phyloP scores from a whole-genome alignment of 1,284 basidiomycete genomes.

The Sporisorium reilianum region DNA sequence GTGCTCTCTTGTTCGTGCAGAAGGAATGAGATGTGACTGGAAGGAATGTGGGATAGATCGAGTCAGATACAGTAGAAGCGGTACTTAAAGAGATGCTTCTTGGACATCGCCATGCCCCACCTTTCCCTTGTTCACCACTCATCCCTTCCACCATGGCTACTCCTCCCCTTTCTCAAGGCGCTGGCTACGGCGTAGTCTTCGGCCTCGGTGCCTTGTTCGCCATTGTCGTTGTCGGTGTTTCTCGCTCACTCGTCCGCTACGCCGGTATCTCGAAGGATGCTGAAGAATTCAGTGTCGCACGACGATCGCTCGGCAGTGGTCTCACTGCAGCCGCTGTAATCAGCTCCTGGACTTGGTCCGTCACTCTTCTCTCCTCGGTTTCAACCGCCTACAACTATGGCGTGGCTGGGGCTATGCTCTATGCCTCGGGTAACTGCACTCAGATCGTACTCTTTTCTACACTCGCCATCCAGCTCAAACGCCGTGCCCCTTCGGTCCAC shows the following conservation, averaged over 20 bases:
- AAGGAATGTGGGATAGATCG: neutral
- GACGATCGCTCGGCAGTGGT: slow-evolving; percentile 58
- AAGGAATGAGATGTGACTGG: neutral
- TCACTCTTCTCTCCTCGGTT: slow-evolving; percentile 56
- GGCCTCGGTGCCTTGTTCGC: slow-evolving; percentile 66
- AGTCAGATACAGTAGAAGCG: neutral
- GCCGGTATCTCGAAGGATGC: slow-evolving; percentile 48
- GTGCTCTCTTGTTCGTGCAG: neutral
- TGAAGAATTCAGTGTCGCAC: slow-evolving; percentile 58
- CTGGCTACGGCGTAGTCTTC: slow-evolving; percentile 66
- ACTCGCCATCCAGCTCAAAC: slow-evolving; percentile 62
- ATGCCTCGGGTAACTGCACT: slow-evolving; percentile 59
- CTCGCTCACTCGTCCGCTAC: slow-evolving; percentile 48
- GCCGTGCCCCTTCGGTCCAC: slow-evolving; percentile 56
- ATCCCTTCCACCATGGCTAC: slow-evolving; percentile 12
- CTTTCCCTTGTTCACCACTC: neutral
- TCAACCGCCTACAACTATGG: slow-evolving; percentile 63
- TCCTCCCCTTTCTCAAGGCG: slow-evolving; percentile 62
- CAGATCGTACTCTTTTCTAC: slow-evolving; percentile 62
- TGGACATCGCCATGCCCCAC: neutral
- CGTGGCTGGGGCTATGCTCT: slow-evolving; percentile 59
- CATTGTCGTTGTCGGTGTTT: slow-evolving; percentile 57
- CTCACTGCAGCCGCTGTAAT: slow-evolving; percentile 62
- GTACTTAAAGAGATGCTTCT: neutral
- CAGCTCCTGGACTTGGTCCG: slow-evolving; percentile 62